phyloP scores from a whole-genome alignment of 2,329 filamentous ascomycete species.

The Cercospora brassicicola region DNA sequence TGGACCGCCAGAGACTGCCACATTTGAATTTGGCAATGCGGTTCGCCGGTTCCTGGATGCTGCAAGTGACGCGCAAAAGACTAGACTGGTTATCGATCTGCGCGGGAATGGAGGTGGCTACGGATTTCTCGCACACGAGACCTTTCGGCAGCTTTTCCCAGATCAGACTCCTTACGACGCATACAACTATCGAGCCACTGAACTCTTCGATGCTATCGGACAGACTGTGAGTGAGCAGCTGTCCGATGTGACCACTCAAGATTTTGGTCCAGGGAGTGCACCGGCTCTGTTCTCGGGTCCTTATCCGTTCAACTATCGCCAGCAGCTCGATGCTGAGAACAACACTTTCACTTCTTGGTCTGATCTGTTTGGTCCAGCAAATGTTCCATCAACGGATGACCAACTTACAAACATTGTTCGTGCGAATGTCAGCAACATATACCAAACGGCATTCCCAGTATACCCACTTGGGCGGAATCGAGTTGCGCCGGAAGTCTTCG shows the following conservation, averaged over 20 bases:
- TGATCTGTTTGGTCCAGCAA: slow-evolving; percentile 40
- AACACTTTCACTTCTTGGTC: slow-evolving; percentile 38
- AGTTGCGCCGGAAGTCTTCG: slow-evolving; percentile 40
- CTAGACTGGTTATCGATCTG: slow-evolving; percentile 65
- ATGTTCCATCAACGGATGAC: slow-evolving; percentile 26
- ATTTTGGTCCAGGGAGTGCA: not conserved
- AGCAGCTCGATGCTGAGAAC: slow-evolving; percentile 30
- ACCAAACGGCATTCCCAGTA: slow-evolving; percentile 4
- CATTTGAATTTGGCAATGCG: slow-evolving; percentile 41
- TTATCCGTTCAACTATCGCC: slow-evolving; percentile 39
- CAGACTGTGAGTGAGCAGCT: slow-evolving; percentile 30
- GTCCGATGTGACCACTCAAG: not conserved
- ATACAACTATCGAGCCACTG: slow-evolving; percentile 47
- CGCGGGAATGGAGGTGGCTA: slow-evolving; percentile 61
- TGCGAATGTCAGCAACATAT: slow-evolving; percentile 36
- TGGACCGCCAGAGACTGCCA: slow-evolving; percentile 29
- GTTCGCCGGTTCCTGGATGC: slow-evolving; percentile 50
- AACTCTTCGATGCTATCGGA: slow-evolving; percentile 42
- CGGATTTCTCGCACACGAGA: slow-evolving; percentile 44
- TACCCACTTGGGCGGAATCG: slow-evolving; percentile 29
- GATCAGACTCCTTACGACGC: slow-evolving; percentile 47
- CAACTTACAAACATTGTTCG: slow-evolving; percentile 41
- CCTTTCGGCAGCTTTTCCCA: slow-evolving; percentile 58
- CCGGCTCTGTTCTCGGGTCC: slow-evolving; percentile 4
- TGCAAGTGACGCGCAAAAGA: slow-evolving; percentile 37